phyloP scores from a whole-genome alignment of 495 filamentous ascomycete species.

The Aspergillus mulundensis region DNA sequence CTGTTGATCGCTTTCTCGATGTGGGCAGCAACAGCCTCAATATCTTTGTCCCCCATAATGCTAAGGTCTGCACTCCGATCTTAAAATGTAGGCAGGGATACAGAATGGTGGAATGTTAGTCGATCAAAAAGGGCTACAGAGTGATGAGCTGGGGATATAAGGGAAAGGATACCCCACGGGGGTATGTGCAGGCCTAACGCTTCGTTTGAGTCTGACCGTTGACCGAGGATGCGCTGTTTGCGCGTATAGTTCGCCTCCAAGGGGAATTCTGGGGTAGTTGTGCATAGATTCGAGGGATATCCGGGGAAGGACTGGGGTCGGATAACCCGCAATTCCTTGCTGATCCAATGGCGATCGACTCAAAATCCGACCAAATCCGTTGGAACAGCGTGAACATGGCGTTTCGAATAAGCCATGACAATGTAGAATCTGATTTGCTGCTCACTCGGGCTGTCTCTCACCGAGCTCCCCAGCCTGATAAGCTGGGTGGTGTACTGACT shows the following conservation, averaged over 20 bases:
- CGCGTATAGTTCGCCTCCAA: not conserved
- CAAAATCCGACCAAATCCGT: not conserved
- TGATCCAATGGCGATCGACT: not conserved
- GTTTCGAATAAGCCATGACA: not conserved
- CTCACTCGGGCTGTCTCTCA: not conserved
- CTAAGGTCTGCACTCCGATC: not conserved
- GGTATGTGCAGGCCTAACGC: not conserved
- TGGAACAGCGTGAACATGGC: not conserved
- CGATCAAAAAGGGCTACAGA: not conserved
- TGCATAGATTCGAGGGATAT: not conserved
- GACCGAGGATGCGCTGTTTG: not conserved
- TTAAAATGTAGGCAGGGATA: not conserved
- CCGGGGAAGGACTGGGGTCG: not conserved
- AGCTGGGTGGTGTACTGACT: not conserved
- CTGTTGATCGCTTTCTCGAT: not conserved
- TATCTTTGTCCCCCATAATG: conserved; percentile 2
- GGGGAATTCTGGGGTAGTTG: not conserved
- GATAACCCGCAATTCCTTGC: not conserved
- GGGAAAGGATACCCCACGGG: not conserved
- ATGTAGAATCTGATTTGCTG: not conserved
- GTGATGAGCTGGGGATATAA: not conserved
- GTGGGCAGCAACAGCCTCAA: not conserved
- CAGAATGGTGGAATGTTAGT: not conserved
- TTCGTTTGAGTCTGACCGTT: not conserved
- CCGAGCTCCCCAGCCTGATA: not conserved